A percentile compares a stretch with the other conserved stretches of the same genome.
Conservation (phyloP, 2,329 filamentous ascomycete species). For the Akanthomyces lecanii region DNA sequence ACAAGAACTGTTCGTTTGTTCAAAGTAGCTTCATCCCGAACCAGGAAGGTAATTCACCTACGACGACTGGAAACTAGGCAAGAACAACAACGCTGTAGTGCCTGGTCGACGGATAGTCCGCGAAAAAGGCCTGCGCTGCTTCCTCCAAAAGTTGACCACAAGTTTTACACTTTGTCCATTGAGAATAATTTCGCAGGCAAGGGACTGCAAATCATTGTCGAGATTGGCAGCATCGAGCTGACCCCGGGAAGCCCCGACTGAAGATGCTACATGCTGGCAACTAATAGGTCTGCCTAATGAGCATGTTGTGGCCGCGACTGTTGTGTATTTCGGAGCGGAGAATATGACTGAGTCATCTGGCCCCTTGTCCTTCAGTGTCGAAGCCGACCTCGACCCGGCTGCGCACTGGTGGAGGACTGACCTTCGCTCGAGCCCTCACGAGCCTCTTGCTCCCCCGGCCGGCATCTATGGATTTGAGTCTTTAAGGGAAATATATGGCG, state of each 20-base stretch:
- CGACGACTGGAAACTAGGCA: constrained; percentile 12
- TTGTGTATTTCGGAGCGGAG: neutral
- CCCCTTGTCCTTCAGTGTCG: neutral
- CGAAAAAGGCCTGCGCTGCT: neutral
- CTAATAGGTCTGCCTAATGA: constrained; percentile 5
- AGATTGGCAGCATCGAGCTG: neutral
- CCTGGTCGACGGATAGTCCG: neutral
- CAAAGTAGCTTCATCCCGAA: constrained; percentile 6
- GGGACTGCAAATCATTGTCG: neutral
- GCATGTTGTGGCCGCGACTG: constrained; percentile 8
- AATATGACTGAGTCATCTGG: neutral
- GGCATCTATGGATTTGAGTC: neutral
- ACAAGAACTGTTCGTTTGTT: neutral
- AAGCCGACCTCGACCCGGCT: neutral
- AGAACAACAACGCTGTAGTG: neutral
- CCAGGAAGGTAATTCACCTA: constrained; percentile 1
- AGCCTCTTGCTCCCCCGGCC: neutral
- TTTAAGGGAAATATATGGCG: neutral
- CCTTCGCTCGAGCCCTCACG: neutral
- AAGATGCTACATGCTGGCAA: neutral
- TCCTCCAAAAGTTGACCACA: neutral
- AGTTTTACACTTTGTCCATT: neutral
- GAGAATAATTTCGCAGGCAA: neutral
- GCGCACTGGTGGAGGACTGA: neutral
- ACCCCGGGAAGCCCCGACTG: neutral